phyloP scores from a whole-genome alignment of 805 yeast species.

The Wickerhamomyces alni region DNA sequence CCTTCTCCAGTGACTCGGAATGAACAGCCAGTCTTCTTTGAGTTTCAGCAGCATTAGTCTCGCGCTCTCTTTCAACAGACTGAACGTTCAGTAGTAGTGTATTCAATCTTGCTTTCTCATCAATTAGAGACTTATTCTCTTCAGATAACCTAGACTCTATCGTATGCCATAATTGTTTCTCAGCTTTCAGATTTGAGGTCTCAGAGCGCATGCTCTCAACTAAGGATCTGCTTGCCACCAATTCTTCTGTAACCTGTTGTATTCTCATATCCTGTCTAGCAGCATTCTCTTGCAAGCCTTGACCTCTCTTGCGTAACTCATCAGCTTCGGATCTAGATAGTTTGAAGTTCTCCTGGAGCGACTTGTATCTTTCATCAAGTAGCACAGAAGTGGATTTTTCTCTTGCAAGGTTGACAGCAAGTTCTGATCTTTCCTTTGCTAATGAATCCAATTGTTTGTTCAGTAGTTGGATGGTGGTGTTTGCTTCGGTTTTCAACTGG shows the following conservation, averaged over 20 bases:
- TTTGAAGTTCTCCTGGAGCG: conserved; percentile 34
- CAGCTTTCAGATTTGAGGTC: conserved; percentile 45
- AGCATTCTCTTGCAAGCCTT: conserved; percentile 35
- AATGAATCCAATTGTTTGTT: conserved; percentile 38
- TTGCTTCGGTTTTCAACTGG: conserved; percentile 30
- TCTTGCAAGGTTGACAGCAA: conserved; percentile 45
- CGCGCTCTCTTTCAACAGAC: conserved; percentile 55
- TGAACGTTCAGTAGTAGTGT: conserved; percentile 56
- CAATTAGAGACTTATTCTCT: conserved; percentile 46
- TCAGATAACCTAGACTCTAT: conserved; percentile 43
- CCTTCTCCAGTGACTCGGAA: conserved; percentile 42
- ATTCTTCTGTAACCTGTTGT: conserved; percentile 45
- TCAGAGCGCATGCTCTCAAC: conserved; percentile 40
- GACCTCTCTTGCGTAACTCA: conserved; percentile 34
- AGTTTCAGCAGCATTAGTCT: conserved; percentile 41
- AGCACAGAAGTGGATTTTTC: conserved; percentile 50
- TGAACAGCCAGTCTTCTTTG: conserved; percentile 43
- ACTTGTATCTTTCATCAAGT: conserved; percentile 43
- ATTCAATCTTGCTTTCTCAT: conserved; percentile 55
- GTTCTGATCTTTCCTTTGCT: conserved; percentile 36
- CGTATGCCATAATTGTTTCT: conserved; percentile 43
- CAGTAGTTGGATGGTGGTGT: conserved; percentile 42
- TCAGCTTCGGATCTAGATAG: conserved; percentile 38
- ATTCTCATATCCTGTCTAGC: conserved; percentile 43
- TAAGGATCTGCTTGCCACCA: conserved; percentile 44